Conservation (phyloP, 2,329 filamentous ascomycete species). For the Davidsoniella neocaledoniae region DNA sequence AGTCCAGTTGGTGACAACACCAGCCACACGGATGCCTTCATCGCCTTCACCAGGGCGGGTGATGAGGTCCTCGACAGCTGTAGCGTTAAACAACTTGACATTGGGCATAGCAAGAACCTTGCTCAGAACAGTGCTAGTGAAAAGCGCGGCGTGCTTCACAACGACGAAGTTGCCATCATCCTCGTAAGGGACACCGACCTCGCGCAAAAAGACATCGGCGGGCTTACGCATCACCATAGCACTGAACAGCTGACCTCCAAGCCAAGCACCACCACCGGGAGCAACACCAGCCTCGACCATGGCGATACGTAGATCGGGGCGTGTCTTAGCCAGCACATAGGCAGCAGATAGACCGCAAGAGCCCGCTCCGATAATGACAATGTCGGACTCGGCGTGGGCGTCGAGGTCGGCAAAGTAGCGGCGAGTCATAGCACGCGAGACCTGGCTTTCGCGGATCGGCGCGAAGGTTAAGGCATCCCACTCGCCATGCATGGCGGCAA, state of each 20-base stretch:
- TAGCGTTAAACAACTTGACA: constrained; percentile 93
- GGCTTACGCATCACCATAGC: constrained; percentile 94
- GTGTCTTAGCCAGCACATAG: constrained; percentile 66
- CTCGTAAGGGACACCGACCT: constrained; percentile 71
- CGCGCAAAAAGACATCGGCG: constrained; percentile 66
- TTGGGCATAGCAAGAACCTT: constrained; percentile 75
- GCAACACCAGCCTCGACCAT: constrained; percentile 79
- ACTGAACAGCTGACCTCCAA: constrained; percentile 84
- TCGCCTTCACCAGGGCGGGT: constrained; percentile 46
- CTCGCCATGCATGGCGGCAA: constrained; percentile 48
- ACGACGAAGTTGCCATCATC: constrained; percentile 81
- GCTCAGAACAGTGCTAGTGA: constrained; percentile 74
- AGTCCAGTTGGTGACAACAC: constrained; percentile 93
- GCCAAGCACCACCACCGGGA: constrained; percentile 79
- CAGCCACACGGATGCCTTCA: constrained; percentile 52
- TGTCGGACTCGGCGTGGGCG: constrained; percentile 77
- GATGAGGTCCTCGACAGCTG: constrained; percentile 80
- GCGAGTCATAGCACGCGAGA: constrained; percentile 82
- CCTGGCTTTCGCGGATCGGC: constrained; percentile 79
- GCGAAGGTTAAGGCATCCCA: constrained; percentile 74
- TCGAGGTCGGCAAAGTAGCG: constrained; percentile 88
- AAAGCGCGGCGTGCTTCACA: constrained; percentile 84
- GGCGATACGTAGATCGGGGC: constrained; percentile 81
- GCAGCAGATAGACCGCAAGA: constrained; percentile 75
- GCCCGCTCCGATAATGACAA: constrained; percentile 83